Conservation (phyloP, 73 alveolate species). For the Effrenium voratum region DNA sequence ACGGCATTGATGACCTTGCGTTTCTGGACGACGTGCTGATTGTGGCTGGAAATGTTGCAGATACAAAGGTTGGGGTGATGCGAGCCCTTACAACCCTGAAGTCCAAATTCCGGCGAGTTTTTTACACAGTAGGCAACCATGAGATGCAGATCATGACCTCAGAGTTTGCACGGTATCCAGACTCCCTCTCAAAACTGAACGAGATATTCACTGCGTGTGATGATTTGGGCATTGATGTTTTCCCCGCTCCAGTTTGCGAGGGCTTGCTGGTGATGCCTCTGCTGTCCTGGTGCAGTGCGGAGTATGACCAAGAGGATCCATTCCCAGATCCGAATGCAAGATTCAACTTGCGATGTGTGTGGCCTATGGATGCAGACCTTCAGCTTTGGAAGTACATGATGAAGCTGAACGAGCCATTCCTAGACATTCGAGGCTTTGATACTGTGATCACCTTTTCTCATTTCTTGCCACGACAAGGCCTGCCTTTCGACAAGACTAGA, state of each 20-base stretch:
- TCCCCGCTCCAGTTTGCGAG: slow-evolving; percentile 87
- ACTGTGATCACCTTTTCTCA: slow-evolving; percentile 80
- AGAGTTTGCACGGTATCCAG: slow-evolving; percentile 75
- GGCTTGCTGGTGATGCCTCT: slow-evolving; percentile 70
- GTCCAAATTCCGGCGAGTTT: slow-evolving; percentile 75
- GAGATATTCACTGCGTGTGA: slow-evolving; percentile 62
- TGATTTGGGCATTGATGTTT: slow-evolving; percentile 80
- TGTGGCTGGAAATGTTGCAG: slow-evolving; percentile 90
- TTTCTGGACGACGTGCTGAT: slow-evolving; percentile 89
- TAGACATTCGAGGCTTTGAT: slow-evolving; percentile 38
- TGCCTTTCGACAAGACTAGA: slow-evolving; percentile 81
- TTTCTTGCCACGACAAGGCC: slow-evolving; percentile 82
- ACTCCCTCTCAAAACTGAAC: slow-evolving; percentile 65
- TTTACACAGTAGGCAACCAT: slow-evolving; percentile 86
- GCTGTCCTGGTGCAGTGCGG: slow-evolving; percentile 86
- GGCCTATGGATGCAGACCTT: slow-evolving; percentile 89
- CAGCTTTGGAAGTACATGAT: slow-evolving; percentile 92
- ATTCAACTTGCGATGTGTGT: slow-evolving; percentile 45
- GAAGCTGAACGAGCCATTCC: slow-evolving; percentile 77
- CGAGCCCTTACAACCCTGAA: slow-evolving; percentile 80
- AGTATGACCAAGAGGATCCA: slow-evolving; percentile 82
- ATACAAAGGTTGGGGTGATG: slow-evolving; percentile 61
- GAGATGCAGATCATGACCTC: slow-evolving; percentile 69
- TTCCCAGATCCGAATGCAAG: slow-evolving; percentile 86
- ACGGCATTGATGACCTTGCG: slow-evolving; percentile 70